Evolutionary conservation across 108 stramenopile species (phyloP).

Genomic region (Epithemia pelagica): DNA sequence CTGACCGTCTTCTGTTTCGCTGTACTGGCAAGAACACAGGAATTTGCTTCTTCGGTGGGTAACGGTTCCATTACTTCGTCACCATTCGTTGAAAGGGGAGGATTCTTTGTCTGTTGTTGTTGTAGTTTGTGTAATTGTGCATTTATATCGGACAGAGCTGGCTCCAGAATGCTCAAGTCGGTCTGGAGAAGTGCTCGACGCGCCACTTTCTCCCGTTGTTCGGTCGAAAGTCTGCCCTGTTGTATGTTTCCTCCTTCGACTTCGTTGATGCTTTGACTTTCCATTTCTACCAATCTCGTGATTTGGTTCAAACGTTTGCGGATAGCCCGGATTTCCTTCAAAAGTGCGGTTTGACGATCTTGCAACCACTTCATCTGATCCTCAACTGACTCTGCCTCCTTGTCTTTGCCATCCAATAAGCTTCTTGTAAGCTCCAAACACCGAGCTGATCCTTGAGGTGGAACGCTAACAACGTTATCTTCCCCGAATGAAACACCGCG

Average conservation of each 20-base stretch:
- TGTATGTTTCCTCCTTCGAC: background rate
- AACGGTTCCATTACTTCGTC: background rate
- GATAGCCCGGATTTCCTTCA: constrained; percentile 39
- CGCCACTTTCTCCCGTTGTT: constrained; percentile 39
- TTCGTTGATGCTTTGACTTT: background rate
- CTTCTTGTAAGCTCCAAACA: background rate
- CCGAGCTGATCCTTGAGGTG: background rate
- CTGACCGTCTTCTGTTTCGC: no score
- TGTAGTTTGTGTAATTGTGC: background rate
- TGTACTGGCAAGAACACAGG: no score
- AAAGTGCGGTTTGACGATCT: constrained; percentile 1
- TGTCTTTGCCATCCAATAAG: background rate
- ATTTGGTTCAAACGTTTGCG: constrained; percentile 44
- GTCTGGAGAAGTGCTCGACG: constrained; percentile 34
- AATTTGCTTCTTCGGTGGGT: background rate
- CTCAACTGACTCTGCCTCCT: background rate
- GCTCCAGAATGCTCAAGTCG: constrained; percentile 28
- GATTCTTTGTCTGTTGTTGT: background rate
- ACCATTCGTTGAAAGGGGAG: background rate
- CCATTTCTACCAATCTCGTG: background rate
- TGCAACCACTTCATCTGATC: constrained; percentile 6
- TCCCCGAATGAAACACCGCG: background rate
- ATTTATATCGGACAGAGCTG: constrained; percentile 34
- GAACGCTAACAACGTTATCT: background rate
- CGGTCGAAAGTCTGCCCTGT: constrained; percentile 18